phyloP scores from a whole-genome alignment of 495 filamentous ascomycete genomes.

The Trypethelium eluteriae region DNA sequence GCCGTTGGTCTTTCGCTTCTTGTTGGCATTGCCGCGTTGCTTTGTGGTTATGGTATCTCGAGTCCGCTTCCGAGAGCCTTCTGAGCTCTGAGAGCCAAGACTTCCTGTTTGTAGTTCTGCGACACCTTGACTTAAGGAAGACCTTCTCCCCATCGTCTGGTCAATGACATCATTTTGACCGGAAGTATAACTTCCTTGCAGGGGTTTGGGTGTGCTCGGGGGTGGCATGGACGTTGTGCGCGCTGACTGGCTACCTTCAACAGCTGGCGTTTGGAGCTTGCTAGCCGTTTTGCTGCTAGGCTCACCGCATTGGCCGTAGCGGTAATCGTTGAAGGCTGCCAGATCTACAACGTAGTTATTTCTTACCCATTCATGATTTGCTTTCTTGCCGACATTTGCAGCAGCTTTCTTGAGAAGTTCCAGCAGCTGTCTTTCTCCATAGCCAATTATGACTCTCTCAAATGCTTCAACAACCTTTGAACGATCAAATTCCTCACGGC shows the following conservation, averaged over 20 bases:
- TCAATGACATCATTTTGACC: too few relatives aligned
- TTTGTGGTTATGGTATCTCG: not conserved
- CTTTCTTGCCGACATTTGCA: not conserved
- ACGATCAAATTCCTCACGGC: not conserved
- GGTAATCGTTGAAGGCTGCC: not conserved
- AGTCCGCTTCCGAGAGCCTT: not conserved
- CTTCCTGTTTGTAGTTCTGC: not conserved
- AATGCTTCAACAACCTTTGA: not conserved
- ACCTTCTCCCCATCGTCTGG: too few relatives aligned
- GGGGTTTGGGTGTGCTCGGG: not conserved
- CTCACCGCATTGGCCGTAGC: not conserved
- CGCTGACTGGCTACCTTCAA: not conserved
- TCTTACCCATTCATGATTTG: not conserved
- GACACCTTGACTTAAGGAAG: not conserved
- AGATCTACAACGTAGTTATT: not conserved
- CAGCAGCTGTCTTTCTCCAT: slow-evolving; percentile 8
- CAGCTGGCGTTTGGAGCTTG: not conserved
- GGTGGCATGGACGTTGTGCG: slow-evolving; percentile 1
- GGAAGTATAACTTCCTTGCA: not conserved
- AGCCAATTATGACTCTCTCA: slow-evolving; percentile 1
- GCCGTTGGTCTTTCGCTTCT: not conserved
- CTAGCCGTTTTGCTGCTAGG: not conserved
- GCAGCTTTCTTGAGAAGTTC: slow-evolving; percentile 1
- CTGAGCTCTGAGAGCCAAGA: not conserved
- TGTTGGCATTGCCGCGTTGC: not conserved